phyloP scores from a whole-genome alignment of 257 asterid genomes.

The Solanum ossicruentum region DNA sequence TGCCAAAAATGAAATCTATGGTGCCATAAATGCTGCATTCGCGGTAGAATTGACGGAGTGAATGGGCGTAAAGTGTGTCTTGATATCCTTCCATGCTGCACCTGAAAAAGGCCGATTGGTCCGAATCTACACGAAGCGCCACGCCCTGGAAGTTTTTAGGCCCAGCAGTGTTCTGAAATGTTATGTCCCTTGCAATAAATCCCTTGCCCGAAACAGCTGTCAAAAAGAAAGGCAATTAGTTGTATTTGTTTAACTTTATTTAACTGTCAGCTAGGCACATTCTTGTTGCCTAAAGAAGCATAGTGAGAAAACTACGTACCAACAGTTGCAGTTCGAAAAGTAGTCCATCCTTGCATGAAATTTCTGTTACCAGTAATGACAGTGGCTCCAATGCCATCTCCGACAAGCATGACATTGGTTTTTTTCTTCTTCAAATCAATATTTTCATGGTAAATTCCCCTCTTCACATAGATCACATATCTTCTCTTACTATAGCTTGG shows the following conservation, averaged over 20 bases:
- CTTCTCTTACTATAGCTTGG: constrained; percentile 66
- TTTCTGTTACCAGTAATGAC: constrained; percentile 58
- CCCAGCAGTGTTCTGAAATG: constrained; percentile 96
- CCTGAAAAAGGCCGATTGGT: constrained; percentile 86
- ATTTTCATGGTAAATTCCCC: constrained; percentile 73
- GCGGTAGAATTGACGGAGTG: constrained; percentile 93
- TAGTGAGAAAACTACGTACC: constrained; percentile 42
- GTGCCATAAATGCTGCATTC: constrained; percentile 89
- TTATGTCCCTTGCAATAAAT: constrained; percentile 79
- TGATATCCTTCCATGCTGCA: constrained; percentile 97
- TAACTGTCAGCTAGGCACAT: background rate
- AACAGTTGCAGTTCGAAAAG: constrained; percentile 80
- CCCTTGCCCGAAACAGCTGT: constrained; percentile 92
- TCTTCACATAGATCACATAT: constrained; percentile 75
- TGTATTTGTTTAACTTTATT: background rate
- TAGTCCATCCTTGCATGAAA: constrained; percentile 98
- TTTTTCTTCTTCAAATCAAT: constrained; percentile 86
- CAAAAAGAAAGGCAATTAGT: background rate
- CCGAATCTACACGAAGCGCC: constrained; percentile 94
- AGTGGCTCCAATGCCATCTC: constrained; percentile 85
- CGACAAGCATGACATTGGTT: constrained; percentile 75
- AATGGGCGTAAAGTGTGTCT: constrained; percentile 92
- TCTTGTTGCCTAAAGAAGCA: background rate
- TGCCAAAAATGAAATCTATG: constrained; percentile 93
- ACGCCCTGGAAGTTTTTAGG: constrained; percentile 73